These are phyloP conservation scores for Diutina sp. DNA, from an alignment of 1,139 yeast genomes.

Conservation along the genomic window DNA sequence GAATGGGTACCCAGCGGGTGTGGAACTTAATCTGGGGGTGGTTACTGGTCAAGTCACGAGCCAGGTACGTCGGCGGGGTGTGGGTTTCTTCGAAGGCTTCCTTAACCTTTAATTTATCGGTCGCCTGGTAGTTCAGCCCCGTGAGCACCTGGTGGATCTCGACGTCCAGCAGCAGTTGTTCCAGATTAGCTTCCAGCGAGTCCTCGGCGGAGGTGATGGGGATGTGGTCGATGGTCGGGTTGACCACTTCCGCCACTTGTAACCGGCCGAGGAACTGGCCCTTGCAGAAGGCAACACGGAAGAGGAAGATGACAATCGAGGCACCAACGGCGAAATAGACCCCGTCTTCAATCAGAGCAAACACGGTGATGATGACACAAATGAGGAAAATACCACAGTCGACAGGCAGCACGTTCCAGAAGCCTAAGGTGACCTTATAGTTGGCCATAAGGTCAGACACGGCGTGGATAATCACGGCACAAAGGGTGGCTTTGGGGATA, in stretches of 20 bases:
- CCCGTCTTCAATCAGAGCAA: slow-evolving; percentile 76
- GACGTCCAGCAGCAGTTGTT: slow-evolving; percentile 10
- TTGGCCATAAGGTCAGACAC: slow-evolving; percentile 77
- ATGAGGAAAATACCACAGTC: slow-evolving; percentile 68
- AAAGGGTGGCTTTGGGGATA: slow-evolving; percentile 80
- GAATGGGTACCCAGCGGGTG: slow-evolving; percentile 73
- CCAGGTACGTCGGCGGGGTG: slow-evolving; percentile 8
- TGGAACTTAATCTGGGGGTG: slow-evolving; percentile 34
- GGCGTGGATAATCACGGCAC: slow-evolving; percentile 91
- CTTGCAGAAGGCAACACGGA: slow-evolving; percentile 67
- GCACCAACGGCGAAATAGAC: slow-evolving; percentile 85
- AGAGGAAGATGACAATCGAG: slow-evolving; percentile 60
- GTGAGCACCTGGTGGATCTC: slow-evolving; percentile 26
- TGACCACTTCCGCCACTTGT: slow-evolving; percentile 52
- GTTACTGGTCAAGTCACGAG: slow-evolving; percentile 13
- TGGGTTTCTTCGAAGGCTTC: slow-evolving; percentile 8
- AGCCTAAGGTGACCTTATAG: slow-evolving; percentile 56
- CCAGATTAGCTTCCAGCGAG: slow-evolving; percentile 7
- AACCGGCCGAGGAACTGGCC: slow-evolving; percentile 79
- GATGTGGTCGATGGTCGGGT: slow-evolving; percentile 30
- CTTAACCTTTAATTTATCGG: slow-evolving; percentile 9
- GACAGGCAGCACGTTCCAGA: slow-evolving; percentile 66
- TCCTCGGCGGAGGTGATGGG: slow-evolving; percentile 4
- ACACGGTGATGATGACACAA: slow-evolving; percentile 70
- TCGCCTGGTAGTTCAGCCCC: slow-evolving; percentile 12